Evolutionary conservation across 805 yeast genomes (phyloP).

Genomic region (Lipomyces sp.): DNA sequence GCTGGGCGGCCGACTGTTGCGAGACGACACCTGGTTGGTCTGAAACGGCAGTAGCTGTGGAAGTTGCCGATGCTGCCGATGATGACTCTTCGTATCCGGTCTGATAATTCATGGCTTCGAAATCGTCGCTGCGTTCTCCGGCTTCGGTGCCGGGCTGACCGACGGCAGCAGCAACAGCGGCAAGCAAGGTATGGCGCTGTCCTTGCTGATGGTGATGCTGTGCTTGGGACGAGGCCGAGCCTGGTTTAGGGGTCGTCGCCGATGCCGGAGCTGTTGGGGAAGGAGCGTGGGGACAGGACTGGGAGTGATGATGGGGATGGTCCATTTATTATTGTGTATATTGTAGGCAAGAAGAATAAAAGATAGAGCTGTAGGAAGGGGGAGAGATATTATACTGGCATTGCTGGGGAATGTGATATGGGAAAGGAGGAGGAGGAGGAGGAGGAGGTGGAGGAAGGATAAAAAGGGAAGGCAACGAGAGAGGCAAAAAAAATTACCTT

Average conservation of each 20-base stretch:
- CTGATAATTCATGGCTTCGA: slow-evolving; percentile 19
- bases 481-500: too few relatives aligned
- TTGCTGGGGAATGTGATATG: background rate
- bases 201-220: slow-evolving; percentile 27
- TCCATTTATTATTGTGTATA: background rate
- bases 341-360: background rate
- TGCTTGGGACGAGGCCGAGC: slow-evolving; percentile 3
- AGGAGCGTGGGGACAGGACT: slow-evolving; percentile 9
- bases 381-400: background rate
- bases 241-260: slow-evolving; percentile 1
- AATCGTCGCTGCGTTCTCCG: background rate
- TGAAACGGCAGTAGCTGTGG: slow-evolving; percentile 6
- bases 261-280: slow-evolving; percentile 17
- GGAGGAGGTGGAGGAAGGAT: background rate
- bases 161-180: slow-evolving; percentile 27
- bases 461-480: background rate
- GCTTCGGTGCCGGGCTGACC: slow-evolving; percentile 19
- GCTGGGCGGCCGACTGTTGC: slow-evolving; percentile 11
- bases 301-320: slow-evolving; percentile 10
- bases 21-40: slow-evolving; percentile 12
- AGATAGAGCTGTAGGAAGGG: background rate
- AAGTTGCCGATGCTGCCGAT: slow-evolving; percentile 6
- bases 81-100: slow-evolving; percentile 21
- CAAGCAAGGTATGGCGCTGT: slow-evolving; percentile 8
- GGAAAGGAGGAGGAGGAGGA: background rate